Evolutionary conservation across 164 flowering plant genomes (phyloP).

Genomic region (Magnolia changhungtana): DNA sequence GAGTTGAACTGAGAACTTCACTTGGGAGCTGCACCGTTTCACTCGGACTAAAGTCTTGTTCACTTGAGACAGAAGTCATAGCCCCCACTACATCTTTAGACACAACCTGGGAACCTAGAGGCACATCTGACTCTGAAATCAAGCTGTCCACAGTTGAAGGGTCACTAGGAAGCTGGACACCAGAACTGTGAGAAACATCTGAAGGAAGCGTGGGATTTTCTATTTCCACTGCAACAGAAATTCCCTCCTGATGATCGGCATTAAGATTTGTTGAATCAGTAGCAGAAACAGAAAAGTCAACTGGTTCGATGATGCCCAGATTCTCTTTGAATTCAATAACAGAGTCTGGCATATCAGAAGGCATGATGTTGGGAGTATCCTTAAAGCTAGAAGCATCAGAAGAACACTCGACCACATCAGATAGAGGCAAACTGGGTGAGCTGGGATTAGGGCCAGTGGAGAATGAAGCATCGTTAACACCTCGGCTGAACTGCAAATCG

Average conservation of each 20-base stretch:
- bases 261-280: conserved; percentile 19
- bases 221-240: conserved; percentile 17
- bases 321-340: conserved; percentile 29
- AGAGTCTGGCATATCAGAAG: conserved; percentile 22
- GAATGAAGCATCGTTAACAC: conserved; percentile 28
- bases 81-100: conserved; percentile 20
- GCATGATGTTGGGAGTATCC: conserved; percentile 22
- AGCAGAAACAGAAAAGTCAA: conserved; percentile 22
- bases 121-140: conserved; percentile 27
- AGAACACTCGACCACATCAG: conserved; percentile 26
- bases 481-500: conserved; percentile 30
- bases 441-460: conserved; percentile 22
- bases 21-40: conserved; percentile 23
- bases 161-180: conserved; percentile 19
- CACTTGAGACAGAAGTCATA: conserved; percentile 18
- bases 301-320: conserved; percentile 14
- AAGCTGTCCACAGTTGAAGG: conserved; percentile 23
- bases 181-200: conserved; percentile 24
- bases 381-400: conserved; percentile 23
- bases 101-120: conserved; percentile 26
- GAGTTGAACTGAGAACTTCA: conserved; percentile 25
- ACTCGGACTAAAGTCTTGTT: conserved; percentile 26
- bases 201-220: conserved; percentile 23
- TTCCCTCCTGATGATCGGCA: conserved; percentile 21
- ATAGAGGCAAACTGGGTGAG: conserved; percentile 23